phyloP scores from a whole-genome alignment of 371 early-diverging fungal genomes.

The Apophysomyces elegans region DNA sequence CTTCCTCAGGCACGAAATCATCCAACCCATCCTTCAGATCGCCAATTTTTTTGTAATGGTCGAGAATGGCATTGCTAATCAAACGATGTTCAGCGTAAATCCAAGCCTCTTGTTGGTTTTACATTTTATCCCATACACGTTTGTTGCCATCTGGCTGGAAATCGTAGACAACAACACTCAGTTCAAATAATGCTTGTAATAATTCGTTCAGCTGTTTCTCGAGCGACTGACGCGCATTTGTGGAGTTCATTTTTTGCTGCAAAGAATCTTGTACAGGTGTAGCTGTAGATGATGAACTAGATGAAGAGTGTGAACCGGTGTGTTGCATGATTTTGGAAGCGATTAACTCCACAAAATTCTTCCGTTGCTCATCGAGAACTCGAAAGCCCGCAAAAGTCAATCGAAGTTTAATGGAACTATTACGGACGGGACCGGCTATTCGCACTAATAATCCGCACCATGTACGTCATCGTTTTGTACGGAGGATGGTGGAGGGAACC shows the following conservation, averaged over 20 bases:
- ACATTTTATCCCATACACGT: constrained; percentile 72
- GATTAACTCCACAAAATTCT: constrained; percentile 1
- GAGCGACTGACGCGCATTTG: constrained; percentile 42
- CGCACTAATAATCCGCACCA: no score
- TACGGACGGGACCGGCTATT: no score
- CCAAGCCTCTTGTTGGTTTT: constrained; percentile 13
- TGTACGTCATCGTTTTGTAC: no score
- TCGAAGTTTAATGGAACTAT: no score
- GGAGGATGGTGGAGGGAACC: no score
- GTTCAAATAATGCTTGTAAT: constrained; percentile 64
- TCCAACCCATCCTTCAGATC: constrained; percentile 62
- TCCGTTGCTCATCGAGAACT: background rate
- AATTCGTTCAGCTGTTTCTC: constrained; percentile 64
- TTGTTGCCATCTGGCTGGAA: constrained; percentile 70
- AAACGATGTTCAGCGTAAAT: background rate
- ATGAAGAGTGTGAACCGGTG: constrained; percentile 26
- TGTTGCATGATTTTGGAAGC: constrained; percentile 22
- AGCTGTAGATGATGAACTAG: constrained; percentile 23
- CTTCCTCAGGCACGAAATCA: constrained; percentile 71
- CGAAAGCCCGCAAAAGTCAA: no score
- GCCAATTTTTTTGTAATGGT: constrained; percentile 63
- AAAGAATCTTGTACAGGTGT: constrained; percentile 17
- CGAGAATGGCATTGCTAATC: constrained; percentile 64
- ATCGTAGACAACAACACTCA: constrained; percentile 72
- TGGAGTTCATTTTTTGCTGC: constrained; percentile 10